Evolutionary conservation across 176 grass and related monocot species (phyloP), one percentile per base, ranked within the genome.

Genomic region (Ensete ventricosum): DNA sequence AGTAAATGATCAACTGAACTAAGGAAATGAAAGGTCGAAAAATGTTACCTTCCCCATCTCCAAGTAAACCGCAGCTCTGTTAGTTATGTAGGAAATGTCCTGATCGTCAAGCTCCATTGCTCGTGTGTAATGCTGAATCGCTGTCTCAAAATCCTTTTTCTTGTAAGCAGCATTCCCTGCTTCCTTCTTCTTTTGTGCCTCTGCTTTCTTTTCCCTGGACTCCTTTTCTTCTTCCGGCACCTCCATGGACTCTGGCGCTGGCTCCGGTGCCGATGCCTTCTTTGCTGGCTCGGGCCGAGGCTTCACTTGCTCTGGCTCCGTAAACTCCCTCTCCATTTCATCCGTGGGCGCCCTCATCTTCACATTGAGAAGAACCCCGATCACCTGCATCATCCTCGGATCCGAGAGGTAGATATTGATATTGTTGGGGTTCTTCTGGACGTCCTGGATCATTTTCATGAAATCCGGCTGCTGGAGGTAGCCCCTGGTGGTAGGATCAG

Each of bases 121-220:
- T 21, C 87, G 89, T 3, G 88, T 84, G 59, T 99, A 99, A 74
- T 92, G 96, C 58, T 87, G 82, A 81, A 95, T 95, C 1, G 96
- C 96, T 6, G 78, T 87, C 73, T 95, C 91, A 0, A 99, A 99
- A 80, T 99, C 91, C 79, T 99, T 99, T 74, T 99, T 99, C 84
- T 99, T 99, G 80, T 99, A 99, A 22, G 96, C 91, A 10, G 88
- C 81, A 88, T 99, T 99, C 1, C 96, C 96, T 9, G 75, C 73
- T 67, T 91, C 96, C 77, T 99, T 99, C 79, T 86, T 86, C 76
- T 86, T 95, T 79, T 75, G 91, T 14, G 96, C 91, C 81, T 88
- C 76, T 10, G 82, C 83, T 84, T 94, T 99, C 71, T 52, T 95
- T 48, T 88, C 79, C 79, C 84, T 99, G 7, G 59, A 51, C 53